Evolutionary conservation across 768 basidiomycete species (phyloP), one percentile per base, ranked within the genome.

Genomic region (Amanita phalloides): DNA sequence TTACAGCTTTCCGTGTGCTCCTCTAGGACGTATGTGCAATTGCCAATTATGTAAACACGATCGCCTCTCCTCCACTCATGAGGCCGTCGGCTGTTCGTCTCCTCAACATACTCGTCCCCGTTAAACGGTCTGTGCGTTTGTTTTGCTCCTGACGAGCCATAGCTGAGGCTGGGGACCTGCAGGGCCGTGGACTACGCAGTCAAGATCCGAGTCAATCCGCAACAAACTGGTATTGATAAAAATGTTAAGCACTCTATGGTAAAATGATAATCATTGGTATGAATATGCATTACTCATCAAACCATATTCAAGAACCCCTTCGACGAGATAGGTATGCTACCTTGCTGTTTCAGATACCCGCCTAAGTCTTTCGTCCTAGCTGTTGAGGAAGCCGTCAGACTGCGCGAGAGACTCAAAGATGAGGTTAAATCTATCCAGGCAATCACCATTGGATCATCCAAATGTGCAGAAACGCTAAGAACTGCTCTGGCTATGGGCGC

Each of bases 221-320:
- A 87, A 57, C 91, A 96, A 63, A 96, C 92, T 33, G 96, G 93
- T 11, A 82, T 99, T 38, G 95, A 99, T 73, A 84, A 89, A 51
- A 92, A 86, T 66, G 95, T 96, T 59, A 99, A 99, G 76, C 96
- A 99, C 70, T 94, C 92, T 1, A 97, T 99, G 94, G 95, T 93
- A 57, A 58, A 83, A 60, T 21, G 2, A 33, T 37, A 4, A 10
- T 48, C 2, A 6, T 48, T 13, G 20, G 20, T 10, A 35, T 7
- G 13, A 20, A 23, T 23, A 23, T 5, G 8, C 41, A 11, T 14
- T 48, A 25, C 13, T 48, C 36, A 48, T 36, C 46, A 26, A 35
- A 21, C 32, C 17, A 7, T 54, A 23, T 38, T 54, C 13, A n/a
- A 97, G 94, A 98, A 98, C 68, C 95, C 96, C 0, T 98, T 97